Conservation (phyloP, 208 protist species). For the Acanthamoeba healyi region DNA sequence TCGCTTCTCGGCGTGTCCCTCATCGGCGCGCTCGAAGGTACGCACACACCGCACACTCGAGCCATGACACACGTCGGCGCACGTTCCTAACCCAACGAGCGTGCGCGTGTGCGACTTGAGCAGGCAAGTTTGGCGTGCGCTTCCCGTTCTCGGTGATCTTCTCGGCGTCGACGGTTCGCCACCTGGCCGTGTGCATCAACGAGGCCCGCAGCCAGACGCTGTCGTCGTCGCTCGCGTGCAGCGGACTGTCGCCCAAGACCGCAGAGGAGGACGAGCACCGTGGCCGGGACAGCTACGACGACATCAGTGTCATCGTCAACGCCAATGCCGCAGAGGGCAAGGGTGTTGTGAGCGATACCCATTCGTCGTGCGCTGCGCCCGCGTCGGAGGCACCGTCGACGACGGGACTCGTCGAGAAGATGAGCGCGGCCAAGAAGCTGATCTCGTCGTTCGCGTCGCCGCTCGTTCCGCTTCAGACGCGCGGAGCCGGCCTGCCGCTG, state of each 20-base stretch:
- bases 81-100: too few species aligned
- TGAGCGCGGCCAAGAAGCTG: slow-evolving; percentile 18
- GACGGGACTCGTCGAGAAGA: neutral
- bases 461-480: slow-evolving; percentile 1
- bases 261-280: neutral
- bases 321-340: neutral
- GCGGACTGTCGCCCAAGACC: neutral
- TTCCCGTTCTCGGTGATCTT: slow-evolving; percentile 70
- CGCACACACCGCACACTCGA: too few species aligned
- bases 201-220: neutral
- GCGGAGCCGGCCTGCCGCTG: neutral
- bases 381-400: neutral
- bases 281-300: neutral
- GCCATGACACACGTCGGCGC: too few species aligned
- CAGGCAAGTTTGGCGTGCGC: slow-evolving; percentile 54
- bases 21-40: slow-evolving; percentile 60
- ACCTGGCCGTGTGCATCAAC: neutral
- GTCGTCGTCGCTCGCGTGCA: neutral
- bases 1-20: slow-evolving; percentile 74
- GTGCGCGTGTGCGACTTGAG: too few species aligned
- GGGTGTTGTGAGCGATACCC: too few species aligned
- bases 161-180: slow-evolving; percentile 39
- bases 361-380: neutral
- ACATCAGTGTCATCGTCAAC: neutral
- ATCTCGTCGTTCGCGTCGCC: slow-evolving; percentile 23